phyloP scores from a whole-genome alignment of 2,329 filamentous ascomycete genomes.

The Mollisia scopiformis region DNA sequence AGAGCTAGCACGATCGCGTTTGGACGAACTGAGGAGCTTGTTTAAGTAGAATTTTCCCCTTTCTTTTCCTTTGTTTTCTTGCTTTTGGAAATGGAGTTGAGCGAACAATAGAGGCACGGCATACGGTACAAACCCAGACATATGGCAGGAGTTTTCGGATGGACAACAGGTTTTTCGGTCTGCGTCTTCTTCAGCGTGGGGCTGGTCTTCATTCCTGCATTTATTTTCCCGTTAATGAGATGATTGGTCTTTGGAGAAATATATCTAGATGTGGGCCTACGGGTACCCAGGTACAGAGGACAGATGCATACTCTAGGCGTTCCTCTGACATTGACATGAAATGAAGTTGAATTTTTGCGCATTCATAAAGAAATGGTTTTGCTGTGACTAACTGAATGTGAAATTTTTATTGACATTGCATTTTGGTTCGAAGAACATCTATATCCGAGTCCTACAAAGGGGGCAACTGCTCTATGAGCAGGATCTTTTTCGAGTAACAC shows the following conservation, averaged over 20 bases:
- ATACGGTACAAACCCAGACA: background rate
- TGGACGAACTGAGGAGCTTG: conserved; percentile 62
- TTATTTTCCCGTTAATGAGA: background rate
- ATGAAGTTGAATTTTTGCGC: too few species aligned
- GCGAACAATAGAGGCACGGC: background rate
- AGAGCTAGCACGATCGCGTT: conserved; percentile 40
- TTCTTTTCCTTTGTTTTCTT: background rate
- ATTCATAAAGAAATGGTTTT: too few species aligned
- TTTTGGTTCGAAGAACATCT: too few species aligned
- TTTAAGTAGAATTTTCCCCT: conserved; percentile 45
- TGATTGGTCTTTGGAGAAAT: background rate
- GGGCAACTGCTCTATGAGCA: too few species aligned
- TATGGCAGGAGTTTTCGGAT: background rate
- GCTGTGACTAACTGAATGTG: too few species aligned
- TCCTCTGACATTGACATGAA: too few species aligned
- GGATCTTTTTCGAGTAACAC: too few species aligned
- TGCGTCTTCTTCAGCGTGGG: background rate
- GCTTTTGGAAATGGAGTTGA: background rate
- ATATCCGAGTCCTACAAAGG: too few species aligned
- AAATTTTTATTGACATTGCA: too few species aligned
- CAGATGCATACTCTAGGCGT: background rate
- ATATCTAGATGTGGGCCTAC: background rate
- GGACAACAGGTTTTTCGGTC: background rate
- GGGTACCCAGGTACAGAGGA: background rate
- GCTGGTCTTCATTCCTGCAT: background rate